phyloP scores from a whole-genome alignment of 163 green algal genomes.

The Scenedesmus sp. region DNA sequence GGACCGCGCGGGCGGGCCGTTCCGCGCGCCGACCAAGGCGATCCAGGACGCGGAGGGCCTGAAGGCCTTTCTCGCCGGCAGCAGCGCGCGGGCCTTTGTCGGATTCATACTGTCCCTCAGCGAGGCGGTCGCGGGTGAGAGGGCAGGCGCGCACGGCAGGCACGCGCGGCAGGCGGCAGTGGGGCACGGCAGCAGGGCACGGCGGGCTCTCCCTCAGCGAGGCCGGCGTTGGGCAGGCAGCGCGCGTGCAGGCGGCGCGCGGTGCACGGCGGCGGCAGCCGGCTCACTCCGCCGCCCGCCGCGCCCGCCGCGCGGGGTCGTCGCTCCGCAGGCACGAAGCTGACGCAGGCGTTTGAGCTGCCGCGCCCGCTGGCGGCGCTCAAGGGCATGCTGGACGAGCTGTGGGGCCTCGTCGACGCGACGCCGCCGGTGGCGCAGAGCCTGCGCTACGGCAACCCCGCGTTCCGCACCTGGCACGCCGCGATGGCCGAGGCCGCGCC shows the following conservation, averaged over 20 bases:
- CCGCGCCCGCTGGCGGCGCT: conserved; percentile 63
- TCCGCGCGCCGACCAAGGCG: conserved; percentile 48
- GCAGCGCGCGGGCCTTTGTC: conserved; percentile 69
- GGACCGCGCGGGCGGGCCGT: background rate
- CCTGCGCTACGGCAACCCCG: conserved; percentile 94
- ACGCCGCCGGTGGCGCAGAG: conserved; percentile 80
- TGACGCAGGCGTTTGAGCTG: conserved; percentile 47
- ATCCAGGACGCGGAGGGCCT: conserved; percentile 69
- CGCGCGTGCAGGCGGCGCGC: background rate
- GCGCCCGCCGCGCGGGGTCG: background rate
- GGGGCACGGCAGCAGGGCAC: background rate
- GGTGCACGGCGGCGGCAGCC: background rate
- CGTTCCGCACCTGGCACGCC: conserved; percentile 82
- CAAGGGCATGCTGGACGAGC: conserved; percentile 59
- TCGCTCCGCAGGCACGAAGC: conserved; percentile 24
- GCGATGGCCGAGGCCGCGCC: conserved; percentile 22
- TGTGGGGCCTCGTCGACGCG: conserved; percentile 74
- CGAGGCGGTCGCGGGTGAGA: conserved; percentile 58
- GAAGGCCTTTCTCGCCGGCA: conserved; percentile 69
- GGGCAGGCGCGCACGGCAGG: too few relatives aligned
- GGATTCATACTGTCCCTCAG: conserved; percentile 90
- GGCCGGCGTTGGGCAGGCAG: too few relatives aligned
- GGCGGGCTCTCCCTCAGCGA: background rate
- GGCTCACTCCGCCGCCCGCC: background rate
- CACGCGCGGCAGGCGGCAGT: background rate